Base-by-base conservation (phyloP, 768 basidiomycete species). In the Boletus reticulatus region DNA sequence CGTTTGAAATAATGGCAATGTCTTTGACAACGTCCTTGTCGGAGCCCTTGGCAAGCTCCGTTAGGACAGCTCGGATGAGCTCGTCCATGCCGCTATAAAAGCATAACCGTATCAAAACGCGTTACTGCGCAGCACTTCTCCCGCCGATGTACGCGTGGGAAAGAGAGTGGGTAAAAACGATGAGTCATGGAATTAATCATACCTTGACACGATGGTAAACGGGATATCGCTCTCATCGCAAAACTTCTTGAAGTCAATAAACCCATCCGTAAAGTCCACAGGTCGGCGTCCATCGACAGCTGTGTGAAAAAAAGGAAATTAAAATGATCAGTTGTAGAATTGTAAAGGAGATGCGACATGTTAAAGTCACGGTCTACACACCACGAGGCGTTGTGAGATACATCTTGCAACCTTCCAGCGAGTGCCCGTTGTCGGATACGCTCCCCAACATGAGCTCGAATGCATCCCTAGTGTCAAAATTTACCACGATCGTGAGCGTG, bases 1-100 rank as follows among this genome's bases (percentile, higher is more conserved):
- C 88, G 74, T 99, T 99, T n/a, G 95, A 87, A 62, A 99, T 91
- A 66, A 99, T 89, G 56, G 91, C 84, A 51, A 98, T 95, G 36
- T 84, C 78, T 43, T 81, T 75, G 5, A 91, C 86, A 29, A 82
- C 83, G 57, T 87, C 81, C 36, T 84, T 78, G 47, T 66, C 62
- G 43, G 59, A 43, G 1, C 67, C 64, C 22, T 89, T 90, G 50
- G 95, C 76, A 43, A 94, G 84, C 48, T 68, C 66, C 44, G 85
- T 83, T n/a, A 98, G 80, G 6, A 97, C 89, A 0, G 92, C 92
- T 41, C 92, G 89, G 62, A 99, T 98, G 61, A 91, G 82, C 13
- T 95, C 94, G 11, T 86, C 87, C 94, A 97, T 97, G 22, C 94
- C 95, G 60, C 92, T 94, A 37, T 41, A 22, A 41, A 42, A 39